Percentiles rank a stretch among this genome's conserved stretches.
Conservation (phyloP, 208 protist species). For the Trypanosoma mega region DNA sequence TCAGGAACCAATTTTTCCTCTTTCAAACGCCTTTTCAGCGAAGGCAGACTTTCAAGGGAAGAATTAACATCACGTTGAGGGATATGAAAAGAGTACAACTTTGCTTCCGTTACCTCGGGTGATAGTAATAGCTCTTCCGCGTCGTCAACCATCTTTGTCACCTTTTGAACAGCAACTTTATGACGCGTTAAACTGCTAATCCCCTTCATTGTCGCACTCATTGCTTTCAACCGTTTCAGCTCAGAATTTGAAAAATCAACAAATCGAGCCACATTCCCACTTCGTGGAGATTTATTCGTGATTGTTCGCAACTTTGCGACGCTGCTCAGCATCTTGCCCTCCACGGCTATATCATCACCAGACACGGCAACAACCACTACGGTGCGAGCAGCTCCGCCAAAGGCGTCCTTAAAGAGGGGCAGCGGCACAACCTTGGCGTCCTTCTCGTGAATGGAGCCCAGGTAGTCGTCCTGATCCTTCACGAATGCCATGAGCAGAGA, state of each 20-base stretch:
- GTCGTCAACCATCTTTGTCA: too few relatives aligned
- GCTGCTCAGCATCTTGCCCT: slow-evolving; percentile 33
- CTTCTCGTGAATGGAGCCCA: slow-evolving; percentile 35
- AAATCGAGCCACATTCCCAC: slow-evolving; percentile 62
- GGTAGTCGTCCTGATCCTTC: slow-evolving; percentile 29
- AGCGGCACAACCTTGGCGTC: slow-evolving; percentile 45
- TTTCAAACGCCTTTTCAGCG: too few relatives aligned
- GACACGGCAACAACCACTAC: slow-evolving; percentile 30
- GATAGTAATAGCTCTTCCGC: too few relatives aligned
- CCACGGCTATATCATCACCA: slow-evolving; percentile 30
- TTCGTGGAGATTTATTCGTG: slow-evolving; percentile 45
- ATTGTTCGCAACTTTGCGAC: slow-evolving; percentile 30
- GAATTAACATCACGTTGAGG: too few relatives aligned
- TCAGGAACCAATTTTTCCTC: too few relatives aligned
- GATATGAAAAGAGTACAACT: too few relatives aligned
- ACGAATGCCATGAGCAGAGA: slow-evolving; percentile 37
- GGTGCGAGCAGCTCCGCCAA: slow-evolving; percentile 48
- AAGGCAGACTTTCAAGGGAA: too few relatives aligned
- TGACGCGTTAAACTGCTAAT: slow-evolving; percentile 25
- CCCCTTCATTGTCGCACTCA: slow-evolving; percentile 22
- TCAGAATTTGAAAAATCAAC: slow-evolving; percentile 49
- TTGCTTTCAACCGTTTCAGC: slow-evolving; percentile 26
- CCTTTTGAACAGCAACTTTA: slow-evolving; percentile 30
- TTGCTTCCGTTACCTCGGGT: too few relatives aligned
- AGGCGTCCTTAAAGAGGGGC: slow-evolving; percentile 36